Conservation (phyloP, 331 rosid genomes). For the Prunus yedoensis region DNA sequence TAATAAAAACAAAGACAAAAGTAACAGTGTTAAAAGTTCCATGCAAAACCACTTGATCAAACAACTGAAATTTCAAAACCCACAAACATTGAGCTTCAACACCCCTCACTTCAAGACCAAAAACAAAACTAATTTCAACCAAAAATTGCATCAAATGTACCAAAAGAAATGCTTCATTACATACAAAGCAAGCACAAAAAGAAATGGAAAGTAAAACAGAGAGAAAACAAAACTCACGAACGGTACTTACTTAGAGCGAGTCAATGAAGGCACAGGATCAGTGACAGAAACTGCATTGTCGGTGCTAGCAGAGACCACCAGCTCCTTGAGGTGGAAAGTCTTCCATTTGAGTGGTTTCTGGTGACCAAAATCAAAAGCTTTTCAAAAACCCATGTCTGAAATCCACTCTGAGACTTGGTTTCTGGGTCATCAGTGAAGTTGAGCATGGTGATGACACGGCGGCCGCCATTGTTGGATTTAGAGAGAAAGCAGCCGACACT, state of each 20-base stretch:
- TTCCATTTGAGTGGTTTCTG: constrained; percentile 17
- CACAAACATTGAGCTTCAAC: background rate
- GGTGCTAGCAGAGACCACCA: constrained; percentile 29
- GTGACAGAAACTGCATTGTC: constrained; percentile 35
- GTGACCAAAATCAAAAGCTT: constrained; percentile 20
- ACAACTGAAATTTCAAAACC: background rate
- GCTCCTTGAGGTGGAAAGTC: constrained; percentile 22
- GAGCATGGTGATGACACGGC: constrained; percentile 26
- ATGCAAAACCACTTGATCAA: constrained; percentile 9
- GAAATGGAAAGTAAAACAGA: background rate
- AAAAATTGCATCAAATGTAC: background rate
- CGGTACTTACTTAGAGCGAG: constrained; percentile 31
- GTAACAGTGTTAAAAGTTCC: constrained; percentile 13
- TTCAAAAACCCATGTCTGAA: constrained; percentile 22
- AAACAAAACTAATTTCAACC: background rate
- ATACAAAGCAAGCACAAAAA: background rate
- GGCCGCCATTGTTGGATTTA: constrained; percentile 26
- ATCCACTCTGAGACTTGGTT: constrained; percentile 5
- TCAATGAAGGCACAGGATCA: constrained; percentile 26
- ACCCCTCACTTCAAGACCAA: background rate
- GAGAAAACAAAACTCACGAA: background rate
- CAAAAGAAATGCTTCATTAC: background rate
- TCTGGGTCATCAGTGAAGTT: constrained; percentile 15
- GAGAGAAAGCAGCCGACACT: background rate
- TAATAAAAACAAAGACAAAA: background rate